Percentiles rank a stretch among this genome's conserved stretches.
These are phyloP conservation scores for Stephania yunnanensis DNA, from an alignment of 164 flowering plant genomes.

Conservation along the genomic window DNA sequence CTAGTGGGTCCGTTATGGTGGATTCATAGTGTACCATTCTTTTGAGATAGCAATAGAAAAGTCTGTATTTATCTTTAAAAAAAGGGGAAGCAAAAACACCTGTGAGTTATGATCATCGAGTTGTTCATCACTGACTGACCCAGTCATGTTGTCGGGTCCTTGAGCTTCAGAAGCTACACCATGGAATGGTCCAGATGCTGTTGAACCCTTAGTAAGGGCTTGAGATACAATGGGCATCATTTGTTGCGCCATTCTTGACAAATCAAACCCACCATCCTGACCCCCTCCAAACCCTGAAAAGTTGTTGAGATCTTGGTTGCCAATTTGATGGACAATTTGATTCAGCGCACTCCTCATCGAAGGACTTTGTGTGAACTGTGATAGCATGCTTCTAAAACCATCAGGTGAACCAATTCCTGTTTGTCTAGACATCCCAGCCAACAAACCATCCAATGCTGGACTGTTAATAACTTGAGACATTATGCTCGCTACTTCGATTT, in stretches of 20 bases:
- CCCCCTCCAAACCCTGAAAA: slow-evolving; percentile 53
- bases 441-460: slow-evolving; percentile 59
- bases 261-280: slow-evolving; percentile 67
- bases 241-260: slow-evolving; percentile 81
- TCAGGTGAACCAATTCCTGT: slow-evolving; percentile 76
- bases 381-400: slow-evolving; percentile 67
- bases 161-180: slow-evolving; percentile 20
- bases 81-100: slow-evolving; percentile 18
- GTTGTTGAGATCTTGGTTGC: slow-evolving; percentile 49
- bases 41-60: too few relatives aligned
- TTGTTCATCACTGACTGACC: slow-evolving; percentile 21
- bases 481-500: slow-evolving; percentile 40
- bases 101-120: slow-evolving; percentile 19
- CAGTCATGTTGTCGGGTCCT: slow-evolving; percentile 17
- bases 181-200: slow-evolving; percentile 20
- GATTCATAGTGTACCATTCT: too few relatives aligned
- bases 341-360: slow-evolving; percentile 63
- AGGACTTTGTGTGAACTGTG: slow-evolving; percentile 74
- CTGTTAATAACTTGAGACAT: slow-evolving; percentile 72
- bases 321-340: slow-evolving; percentile 77
- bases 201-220: slow-evolving; percentile 50
- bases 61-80: background rate
- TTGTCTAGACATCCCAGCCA: slow-evolving; percentile 79
- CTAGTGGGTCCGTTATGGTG: too few relatives aligned
- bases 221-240: slow-evolving; percentile 95